Percentiles rank a stretch among this genome's conserved stretches.
phyloP scores from a whole-genome alignment of 2,329 filamentous ascomycete species.

The Ciborinia camelliae region DNA sequence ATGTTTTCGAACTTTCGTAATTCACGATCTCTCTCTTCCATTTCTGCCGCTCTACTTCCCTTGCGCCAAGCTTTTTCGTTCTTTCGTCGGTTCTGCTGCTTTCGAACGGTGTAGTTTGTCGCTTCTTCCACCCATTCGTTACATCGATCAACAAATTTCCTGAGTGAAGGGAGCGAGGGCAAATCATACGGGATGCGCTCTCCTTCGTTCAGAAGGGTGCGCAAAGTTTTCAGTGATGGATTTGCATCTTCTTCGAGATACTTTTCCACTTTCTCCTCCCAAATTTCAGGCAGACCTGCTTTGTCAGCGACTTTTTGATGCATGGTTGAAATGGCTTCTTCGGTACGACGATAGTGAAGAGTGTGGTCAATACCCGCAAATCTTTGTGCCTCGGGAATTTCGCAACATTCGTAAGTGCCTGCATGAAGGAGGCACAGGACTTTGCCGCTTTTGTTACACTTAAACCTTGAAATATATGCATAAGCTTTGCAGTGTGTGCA shows the following conservation, averaged over 20 bases:
- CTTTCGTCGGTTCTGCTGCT: constrained; percentile 95
- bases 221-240: constrained; percentile 81
- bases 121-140: constrained; percentile 98
- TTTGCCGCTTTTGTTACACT: constrained; percentile 77
- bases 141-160: constrained; percentile 89
- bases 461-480: constrained; percentile 85
- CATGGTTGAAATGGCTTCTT: constrained; percentile 63
- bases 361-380: constrained; percentile 67
- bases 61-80: constrained; percentile 84
- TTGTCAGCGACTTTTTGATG: constrained; percentile 81
- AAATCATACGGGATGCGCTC: constrained; percentile 94
- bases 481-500: constrained; percentile 91
- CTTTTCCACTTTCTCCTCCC: constrained; percentile 86
- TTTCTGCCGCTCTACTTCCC: constrained; percentile 71
- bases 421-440: constrained; percentile 80
- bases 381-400: constrained; percentile 62
- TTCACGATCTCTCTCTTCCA: constrained; percentile 80
- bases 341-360: constrained; percentile 72
- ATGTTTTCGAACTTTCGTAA: constrained; percentile 87
- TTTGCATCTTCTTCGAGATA: constrained; percentile 78
- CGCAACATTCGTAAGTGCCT: constrained; percentile 77
- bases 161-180: constrained; percentile 75
- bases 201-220: constrained; percentile 82
- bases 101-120: constrained; percentile 91
- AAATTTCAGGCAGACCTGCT: constrained; percentile 77